Base-by-base conservation (phyloP, 2,329 filamentous ascomycete genomes). In the Lanzia echinophila region DNA sequence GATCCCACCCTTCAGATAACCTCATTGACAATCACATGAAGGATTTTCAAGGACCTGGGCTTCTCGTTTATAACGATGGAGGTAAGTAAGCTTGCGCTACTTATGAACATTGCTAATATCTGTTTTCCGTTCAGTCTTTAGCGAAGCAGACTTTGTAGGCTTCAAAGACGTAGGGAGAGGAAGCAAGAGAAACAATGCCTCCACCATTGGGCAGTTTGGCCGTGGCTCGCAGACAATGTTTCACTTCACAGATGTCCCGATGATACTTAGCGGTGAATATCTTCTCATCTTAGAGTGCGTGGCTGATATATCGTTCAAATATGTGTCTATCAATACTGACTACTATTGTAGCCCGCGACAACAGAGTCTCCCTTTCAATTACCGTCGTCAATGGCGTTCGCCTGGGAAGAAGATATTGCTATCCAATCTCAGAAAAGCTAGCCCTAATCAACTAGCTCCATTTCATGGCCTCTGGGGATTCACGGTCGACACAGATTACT, bases 201-300 rank as follows among this genome's bases (percentile, higher is more conserved):
- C 56, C 1, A 61, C 62, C 3, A 69, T 69, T 19, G 68, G 69
- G 10, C 66, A 67, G 55, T 70, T 69, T 53, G 68, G 69, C 5
- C 56, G 67, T 31, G 68, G 69, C 2, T 66, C 66, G 6, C 63
- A 70, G 47, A 70, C 66, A 3, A 70, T 70, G 67, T 70, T 65
- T 56, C 69, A 70, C 47, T 70, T 63, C 57, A 69, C 68, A 13
- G 66, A 68, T 43, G 62, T 64, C 36, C 68, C 69, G 5, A 67
- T 67, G 59, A 60, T 70, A 12, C 50, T 70, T 15, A 67, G 67
- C 0, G 67, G 67, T 3, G 56, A 62, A 12, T 67, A 47, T 31
- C 59, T 67, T n/a, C 50, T 70, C 7, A 67, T 70, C 19, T 60
- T 70, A 1, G 69, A 70, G 64, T 66, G 62, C 56, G 62, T 56